These are phyloP conservation scores for Starmera pachycereana DNA, from an alignment of 805 yeast species.

Conservation along the genomic window DNA sequence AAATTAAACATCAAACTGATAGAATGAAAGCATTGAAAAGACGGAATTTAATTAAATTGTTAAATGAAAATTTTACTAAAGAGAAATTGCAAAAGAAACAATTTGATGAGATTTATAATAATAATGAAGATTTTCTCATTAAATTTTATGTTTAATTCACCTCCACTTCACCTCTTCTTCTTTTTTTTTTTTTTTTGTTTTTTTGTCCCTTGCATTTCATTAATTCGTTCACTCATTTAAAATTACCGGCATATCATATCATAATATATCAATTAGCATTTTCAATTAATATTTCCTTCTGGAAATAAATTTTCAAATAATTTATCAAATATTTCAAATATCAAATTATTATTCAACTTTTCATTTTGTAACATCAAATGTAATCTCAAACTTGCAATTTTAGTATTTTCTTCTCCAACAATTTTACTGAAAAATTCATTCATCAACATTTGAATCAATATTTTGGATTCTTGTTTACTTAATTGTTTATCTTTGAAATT, in stretches of 20 bases:
- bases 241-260: neutral
- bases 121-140: no score
- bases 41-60: no score
- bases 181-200: no score
- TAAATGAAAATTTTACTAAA: no score
- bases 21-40: no score
- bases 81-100: no score
- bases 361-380: constrained; percentile 70
- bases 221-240: neutral
- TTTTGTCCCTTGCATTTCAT: neutral
- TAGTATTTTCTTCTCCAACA: constrained; percentile 60
- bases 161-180: no score
- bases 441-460: constrained; percentile 45
- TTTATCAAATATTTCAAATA: constrained; percentile 50
- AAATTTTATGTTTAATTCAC: no score
- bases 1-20: no score
- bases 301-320: constrained; percentile 31
- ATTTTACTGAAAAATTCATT: constrained; percentile 59
- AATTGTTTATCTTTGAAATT: constrained; percentile 39
- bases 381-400: constrained; percentile 46
- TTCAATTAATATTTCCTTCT: constrained; percentile 4
- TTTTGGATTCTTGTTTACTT: constrained; percentile 47
- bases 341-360: constrained; percentile 52
- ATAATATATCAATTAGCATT: neutral
- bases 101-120: no score